Evolutionary conservation across 2,329 filamentous ascomycete genomes (phyloP), one percentile per base, ranked within the genome.

Genomic region (Albifimbria verrucaria): DNA sequence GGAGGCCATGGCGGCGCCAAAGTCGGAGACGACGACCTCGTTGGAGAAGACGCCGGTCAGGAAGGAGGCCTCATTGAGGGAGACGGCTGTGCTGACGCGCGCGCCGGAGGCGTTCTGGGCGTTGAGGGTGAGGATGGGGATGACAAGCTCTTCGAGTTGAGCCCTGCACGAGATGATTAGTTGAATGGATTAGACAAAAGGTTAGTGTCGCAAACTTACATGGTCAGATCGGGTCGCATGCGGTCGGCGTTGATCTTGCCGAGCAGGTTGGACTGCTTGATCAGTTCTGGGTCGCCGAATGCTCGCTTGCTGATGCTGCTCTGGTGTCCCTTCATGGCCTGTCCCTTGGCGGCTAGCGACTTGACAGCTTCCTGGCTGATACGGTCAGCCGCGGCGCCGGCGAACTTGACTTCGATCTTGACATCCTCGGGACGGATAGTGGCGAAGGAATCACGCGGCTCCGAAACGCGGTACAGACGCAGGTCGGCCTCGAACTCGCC

Each of bases 401-500:
- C 68, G 61, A 84, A 87, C 49, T 68, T 69, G 24, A 87, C 68
- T 17, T 74, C 73, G 51, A 86, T 82, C 57, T 78, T 68, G 53
- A 87, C 78, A 52, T 82, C 75, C 46, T 77, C 64, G 1, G 75
- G 72, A 1, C 77, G 59, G 32, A 87, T 78, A 11, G 75, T 76
- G 10, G 72, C 66, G 57, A 85, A 87, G 4, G 65, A 68, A 26
- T 75, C 83, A 4, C 72, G 77, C 1, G 88, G 78, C 1, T 79
- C 70, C 6, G 83, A 85, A 46, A 92, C 72, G 68, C 87, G 85
- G 72, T 85, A 94, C 55, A 94, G 74, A 51, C 89, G 80, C 49
- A 94, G 70, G 66, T 94, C 90, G 25, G 89, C 89, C 69, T 89
- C 82, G 66, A 94, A 94, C 17, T 84, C 74, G 25, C 89, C 89